Evolutionary conservation across 1,284 basidiomycete genomes (phyloP), one percentile per base, ranked within the genome.

Genomic region (Acaromyces ingoldii): DNA sequence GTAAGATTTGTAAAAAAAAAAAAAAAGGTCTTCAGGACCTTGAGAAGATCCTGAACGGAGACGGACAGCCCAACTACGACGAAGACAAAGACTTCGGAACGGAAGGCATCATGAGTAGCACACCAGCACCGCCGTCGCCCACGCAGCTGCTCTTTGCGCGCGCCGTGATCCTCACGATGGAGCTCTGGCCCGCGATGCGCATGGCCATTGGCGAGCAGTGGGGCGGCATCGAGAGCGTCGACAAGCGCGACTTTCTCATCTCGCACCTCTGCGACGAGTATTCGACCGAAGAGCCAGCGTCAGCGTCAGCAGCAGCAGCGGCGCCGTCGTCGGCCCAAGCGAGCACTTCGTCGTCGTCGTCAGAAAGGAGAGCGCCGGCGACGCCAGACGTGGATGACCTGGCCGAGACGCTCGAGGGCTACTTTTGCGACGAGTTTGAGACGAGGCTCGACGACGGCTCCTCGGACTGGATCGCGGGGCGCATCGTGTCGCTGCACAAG

Each of bases 111-210:
- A 63, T 54, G 31, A n/a, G n/a, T n/a, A n/a, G n/a, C n/a, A n/a
- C n/a, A n/a, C n/a, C n/a, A n/a, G 31, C 33, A 22, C 34, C 47
- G 9, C 68, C 70, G 1, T 62, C 62, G 1, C 44, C 60, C 1
- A 61, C 70, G 33, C 66, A 72, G 30, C 55, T 69, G 10, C 70
- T 71, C 19, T 74, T 74, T 37, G 72, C 72, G 24, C 63, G 67
- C 31, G 58, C 63, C 21, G 57, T 69, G 30, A 65, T 68, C 44
- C 60, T 66, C 34, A 62, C 65, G 15, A 60, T 74, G 21, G 51
- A 58, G 22, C 63, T 74, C 11, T 74, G 72, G 72, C 72, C 72
- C 17, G 69, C 70, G 24, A 57, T 74, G 57, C 60, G 70, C 33
- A 60, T 70, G 15, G 70, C 72, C 22, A 62, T 74, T n/a, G 53